Percentiles rank a stretch among this genome's conserved stretches.
These are phyloP conservation scores for Exophiala oligosperma DNA, from an alignment of 2,329 filamentous ascomycete species.

Conservation along the genomic window DNA sequence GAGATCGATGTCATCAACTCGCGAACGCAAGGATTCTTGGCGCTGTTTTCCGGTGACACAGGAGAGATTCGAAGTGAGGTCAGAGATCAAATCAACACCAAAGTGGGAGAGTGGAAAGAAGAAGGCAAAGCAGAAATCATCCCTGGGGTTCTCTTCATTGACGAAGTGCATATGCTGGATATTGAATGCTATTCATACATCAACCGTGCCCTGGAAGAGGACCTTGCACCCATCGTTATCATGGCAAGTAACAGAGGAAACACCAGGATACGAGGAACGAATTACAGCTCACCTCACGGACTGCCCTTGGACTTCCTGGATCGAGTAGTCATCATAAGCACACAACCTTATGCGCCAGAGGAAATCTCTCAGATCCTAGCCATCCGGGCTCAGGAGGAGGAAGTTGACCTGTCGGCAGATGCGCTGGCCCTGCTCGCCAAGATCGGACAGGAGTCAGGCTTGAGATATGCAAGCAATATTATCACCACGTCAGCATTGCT, in stretches of 20 bases:
- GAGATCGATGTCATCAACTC: conserved; percentile 99
- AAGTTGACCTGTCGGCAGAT: conserved; percentile 86
- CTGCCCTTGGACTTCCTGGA: conserved; percentile 95
- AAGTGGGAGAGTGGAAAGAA: conserved; percentile 98
- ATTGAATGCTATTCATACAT: conserved; percentile 99
- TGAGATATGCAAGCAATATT: conserved; percentile 96
- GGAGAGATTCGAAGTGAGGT: conserved; percentile 97
- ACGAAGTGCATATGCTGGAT: conserved; percentile 99
- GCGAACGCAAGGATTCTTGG: conserved; percentile 94
- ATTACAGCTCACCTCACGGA: conserved; percentile 90
- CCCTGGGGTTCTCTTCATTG: conserved; percentile 94
- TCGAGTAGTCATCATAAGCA: conserved; percentile 93
- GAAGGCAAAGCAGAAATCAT: conserved; percentile 99
- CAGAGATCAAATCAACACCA: conserved; percentile 97
- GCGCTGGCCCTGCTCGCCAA: conserved; percentile 92
- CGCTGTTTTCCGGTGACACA: conserved; percentile 95
- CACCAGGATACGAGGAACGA: conserved; percentile 87
- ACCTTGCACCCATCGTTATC: conserved; percentile 94
- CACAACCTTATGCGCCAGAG: conserved; percentile 75
- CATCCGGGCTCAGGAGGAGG: conserved; percentile 92
- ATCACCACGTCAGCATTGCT: conserved; percentile 93
- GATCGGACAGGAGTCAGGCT: conserved; percentile 87
- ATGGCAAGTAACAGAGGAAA: conserved; percentile 98
- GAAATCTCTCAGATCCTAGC: conserved; percentile 91
- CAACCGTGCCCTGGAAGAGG: conserved; percentile 92